Evolutionary conservation across 1,284 basidiomycete genomes (phyloP).

Genomic region (Cryptococcus deneoformans): DNA sequence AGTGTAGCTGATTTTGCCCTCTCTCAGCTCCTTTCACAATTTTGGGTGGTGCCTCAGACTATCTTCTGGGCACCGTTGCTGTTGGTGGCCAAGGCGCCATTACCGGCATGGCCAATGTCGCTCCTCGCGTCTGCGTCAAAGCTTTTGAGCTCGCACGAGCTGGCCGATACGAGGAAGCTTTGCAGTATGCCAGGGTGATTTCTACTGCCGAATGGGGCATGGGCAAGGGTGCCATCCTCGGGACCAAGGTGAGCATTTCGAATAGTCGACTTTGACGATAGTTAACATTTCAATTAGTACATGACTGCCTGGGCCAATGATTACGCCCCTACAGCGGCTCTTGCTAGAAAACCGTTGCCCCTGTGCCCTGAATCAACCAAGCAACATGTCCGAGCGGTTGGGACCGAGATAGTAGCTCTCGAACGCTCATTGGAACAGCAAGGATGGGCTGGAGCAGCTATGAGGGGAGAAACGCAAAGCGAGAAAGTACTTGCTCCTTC

Average conservation of each 20-base stretch:
- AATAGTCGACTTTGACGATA: neutral
- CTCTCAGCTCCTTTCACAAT: conserved; percentile 33
- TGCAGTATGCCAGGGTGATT: conserved; percentile 13
- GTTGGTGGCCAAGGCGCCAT: conserved; percentile 40
- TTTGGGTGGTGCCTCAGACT: conserved; percentile 44
- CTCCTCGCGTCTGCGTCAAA: conserved; percentile 31
- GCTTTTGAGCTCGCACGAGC: conserved; percentile 28
- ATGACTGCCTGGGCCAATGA: conserved; percentile 16
- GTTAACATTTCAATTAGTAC: conserved; percentile 13
- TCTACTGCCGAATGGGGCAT: conserved; percentile 36
- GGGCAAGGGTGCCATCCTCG: conserved; percentile 31
- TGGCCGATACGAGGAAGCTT: conserved; percentile 27
- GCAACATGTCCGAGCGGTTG: conserved; percentile 15
- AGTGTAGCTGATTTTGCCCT: neutral
- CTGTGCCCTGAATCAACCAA: conserved; percentile 15
- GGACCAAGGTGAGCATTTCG: conserved; percentile 30
- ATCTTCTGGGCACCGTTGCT: conserved; percentile 31
- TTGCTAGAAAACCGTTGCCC: conserved; percentile 23
- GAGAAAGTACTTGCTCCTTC: too few relatives aligned
- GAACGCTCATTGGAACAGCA: conserved; percentile 24
- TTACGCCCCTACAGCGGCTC: conserved; percentile 15
- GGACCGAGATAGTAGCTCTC: conserved; percentile 18
- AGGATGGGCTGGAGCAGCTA: conserved; percentile 14
- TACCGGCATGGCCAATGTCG: conserved; percentile 42
- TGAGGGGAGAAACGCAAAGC: neutral